These are phyloP conservation scores for Stachybotrys elegans DNA, from an alignment of 2,329 filamentous ascomycete genomes.

Conservation along the genomic window DNA sequence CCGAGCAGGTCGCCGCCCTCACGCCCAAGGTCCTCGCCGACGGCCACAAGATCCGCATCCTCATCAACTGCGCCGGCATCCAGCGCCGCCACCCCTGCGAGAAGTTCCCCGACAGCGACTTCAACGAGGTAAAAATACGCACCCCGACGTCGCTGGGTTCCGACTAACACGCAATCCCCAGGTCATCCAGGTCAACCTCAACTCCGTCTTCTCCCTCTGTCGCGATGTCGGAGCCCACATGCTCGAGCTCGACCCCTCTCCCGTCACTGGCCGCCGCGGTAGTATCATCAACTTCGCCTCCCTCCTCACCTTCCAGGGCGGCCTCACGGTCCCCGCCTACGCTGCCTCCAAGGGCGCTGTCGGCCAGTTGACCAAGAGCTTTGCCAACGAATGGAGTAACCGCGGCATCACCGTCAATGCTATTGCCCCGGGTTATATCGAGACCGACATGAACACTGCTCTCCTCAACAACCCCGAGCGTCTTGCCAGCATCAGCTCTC, in stretches of 20 bases:
- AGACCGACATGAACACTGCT: conserved; percentile 90
- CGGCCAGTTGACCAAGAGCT: conserved; percentile 75
- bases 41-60: conserved; percentile 64
- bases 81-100: conserved; percentile 73
- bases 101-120: conserved; percentile 71
- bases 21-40: conserved; percentile 57
- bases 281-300: conserved; percentile 81
- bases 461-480: conserved; percentile 68
- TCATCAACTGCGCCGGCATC: conserved; percentile 84
- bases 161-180: conserved; percentile 13
- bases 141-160: too few species aligned
- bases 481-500: conserved; percentile 66
- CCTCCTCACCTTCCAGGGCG: conserved; percentile 79
- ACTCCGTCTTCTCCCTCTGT: conserved; percentile 71
- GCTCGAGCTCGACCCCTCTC: conserved; percentile 49
- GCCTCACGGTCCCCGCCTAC: conserved; percentile 83
- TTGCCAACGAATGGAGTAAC: conserved; percentile 82
- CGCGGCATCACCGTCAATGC: conserved; percentile 80
- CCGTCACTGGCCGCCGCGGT: conserved; percentile 52
- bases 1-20: conserved; percentile 55
- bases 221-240: conserved; percentile 77
- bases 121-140: conserved; percentile 51
- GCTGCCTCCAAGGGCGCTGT: conserved; percentile 82
- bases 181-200: conserved; percentile 85
- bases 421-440: conserved; percentile 85